Evolutionary conservation across 176 grass and related monocot species (phyloP), one percentile per base, ranked within the genome.

Genomic region (Cenchrus americanus): DNA sequence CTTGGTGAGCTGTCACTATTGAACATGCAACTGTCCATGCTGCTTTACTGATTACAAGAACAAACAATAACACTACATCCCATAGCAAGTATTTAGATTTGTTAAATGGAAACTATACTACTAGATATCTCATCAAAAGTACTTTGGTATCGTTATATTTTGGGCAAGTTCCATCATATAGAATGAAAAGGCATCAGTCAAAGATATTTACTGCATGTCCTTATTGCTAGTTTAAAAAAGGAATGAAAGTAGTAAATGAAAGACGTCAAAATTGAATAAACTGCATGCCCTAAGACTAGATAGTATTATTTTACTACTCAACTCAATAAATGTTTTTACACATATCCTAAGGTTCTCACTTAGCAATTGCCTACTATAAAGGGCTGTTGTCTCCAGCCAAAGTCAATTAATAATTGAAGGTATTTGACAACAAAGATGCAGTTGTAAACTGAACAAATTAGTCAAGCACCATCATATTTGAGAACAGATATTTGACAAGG

Each of bases 401-500:
- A 67, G 37, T 66, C 2, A 59, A 81, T 23, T 81, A 27, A 42
- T 44, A 13, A 40, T 8, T 70, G 8, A 46, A 59, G 23, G 23
- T 44, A 69, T 69, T 43, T 10, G 40, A 22, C 41, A 69, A 34
- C 11, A 82, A 50, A 46, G 40, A 19, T 8, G 43, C 66, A 62
- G 63, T 85, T 24, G 77, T 10, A 27, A 10, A 78, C 24, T 62
- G 26, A 61, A 52, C 8, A 14, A 62, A 40, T 51, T 41, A 51
- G 14, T 71, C 66, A 79, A 14, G 54, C 15, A 71, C 48, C 44
- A 52, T 53, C n/a, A 26, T 52, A 69, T 58, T 34, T 77, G 47
- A 37, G 34, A 37, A 37, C 34, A 37, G 34, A 37, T 37, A 37
- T 37, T 37, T 37, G 34, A 37, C 34, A 37, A 37, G 34, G 19